A percentile compares a stretch with the other conserved stretches of the same genome.
Conservation (phyloP, 768 basidiomycete species). For the Tricholoma sp. region DNA sequence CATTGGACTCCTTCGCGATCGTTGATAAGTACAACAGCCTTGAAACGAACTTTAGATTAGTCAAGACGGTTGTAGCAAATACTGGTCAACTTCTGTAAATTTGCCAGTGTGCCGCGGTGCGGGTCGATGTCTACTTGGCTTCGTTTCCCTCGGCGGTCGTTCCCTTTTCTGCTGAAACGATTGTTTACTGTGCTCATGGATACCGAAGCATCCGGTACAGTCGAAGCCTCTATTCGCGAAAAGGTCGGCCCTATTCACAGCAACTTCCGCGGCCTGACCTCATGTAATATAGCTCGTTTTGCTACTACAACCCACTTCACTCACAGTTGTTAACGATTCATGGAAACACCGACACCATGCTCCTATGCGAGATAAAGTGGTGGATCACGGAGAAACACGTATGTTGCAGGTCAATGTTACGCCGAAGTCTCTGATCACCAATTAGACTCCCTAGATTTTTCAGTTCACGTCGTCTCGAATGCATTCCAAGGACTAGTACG, state of each 20-base stretch:
- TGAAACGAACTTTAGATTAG: background rate
- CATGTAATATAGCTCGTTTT: conserved; percentile 46
- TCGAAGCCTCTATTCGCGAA: conserved; percentile 55
- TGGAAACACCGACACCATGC: conserved; percentile 82
- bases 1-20: background rate
- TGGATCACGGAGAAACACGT: conserved; percentile 78
- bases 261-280: background rate
- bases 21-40: background rate
- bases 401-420: conserved; percentile 19
- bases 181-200: conserved; percentile 14
- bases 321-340: conserved; percentile 76
- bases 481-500: conserved; percentile 69
- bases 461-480: conserved; percentile 67
- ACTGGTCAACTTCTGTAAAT: background rate
- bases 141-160: conserved; percentile 11
- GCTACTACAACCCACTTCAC: conserved; percentile 54
- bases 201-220: conserved; percentile 34
- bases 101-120: background rate
- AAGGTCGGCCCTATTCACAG: conserved; percentile 38
- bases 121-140: conserved; percentile 14
- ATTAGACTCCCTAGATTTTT: conserved; percentile 53
- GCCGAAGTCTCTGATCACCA: conserved; percentile 10
- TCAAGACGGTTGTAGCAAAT: background rate
- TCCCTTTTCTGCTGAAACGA: conserved; percentile 6
- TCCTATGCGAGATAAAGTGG: conserved; percentile 68